Evolutionary conservation across 805 yeast species (phyloP).

Genomic region (Maudiozyma serrabonitensis): DNA sequence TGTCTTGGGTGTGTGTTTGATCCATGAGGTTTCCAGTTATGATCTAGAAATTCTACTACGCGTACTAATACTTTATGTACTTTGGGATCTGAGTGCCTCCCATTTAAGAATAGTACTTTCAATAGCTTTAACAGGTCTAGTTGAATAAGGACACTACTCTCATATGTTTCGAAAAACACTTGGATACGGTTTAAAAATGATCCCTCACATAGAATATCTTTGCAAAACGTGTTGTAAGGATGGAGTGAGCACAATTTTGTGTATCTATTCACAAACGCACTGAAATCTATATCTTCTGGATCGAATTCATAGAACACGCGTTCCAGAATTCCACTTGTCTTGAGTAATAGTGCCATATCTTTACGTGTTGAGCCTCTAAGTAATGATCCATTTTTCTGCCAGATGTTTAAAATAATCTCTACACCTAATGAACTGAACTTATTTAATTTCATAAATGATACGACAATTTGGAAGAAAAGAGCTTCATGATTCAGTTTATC

Average conservation of each 20-base stretch:
- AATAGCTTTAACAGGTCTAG: conserved; percentile 27
- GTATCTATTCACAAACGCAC: conserved; percentile 19
- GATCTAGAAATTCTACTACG: conserved; percentile 11
- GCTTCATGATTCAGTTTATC: neutral
- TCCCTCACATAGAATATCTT: conserved; percentile 10
- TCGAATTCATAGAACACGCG: conserved; percentile 15
- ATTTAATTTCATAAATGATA: neutral
- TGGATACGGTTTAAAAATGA: conserved; percentile 14
- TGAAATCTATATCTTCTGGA: conserved; percentile 20
- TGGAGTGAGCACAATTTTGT: conserved; percentile 20
- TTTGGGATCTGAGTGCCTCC: conserved; percentile 8
- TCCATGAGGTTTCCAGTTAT: conserved; percentile 18
- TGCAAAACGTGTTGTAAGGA: conserved; percentile 13
- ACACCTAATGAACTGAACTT: neutral
- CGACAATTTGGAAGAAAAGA: neutral
- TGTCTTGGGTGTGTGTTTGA: conserved; percentile 4
- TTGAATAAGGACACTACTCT: conserved; percentile 26
- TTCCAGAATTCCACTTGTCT: conserved; percentile 1
- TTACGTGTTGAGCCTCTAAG: neutral
- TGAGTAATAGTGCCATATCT: neutral
- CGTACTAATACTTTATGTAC: neutral
- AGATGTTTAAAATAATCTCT: conserved; percentile 2
- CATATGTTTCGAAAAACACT: conserved; percentile 21
- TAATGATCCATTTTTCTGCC: neutral
- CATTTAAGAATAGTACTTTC: conserved; percentile 19